Evolutionary conservation across 2,329 filamentous ascomycete genomes (phyloP).

Genomic region (Alternaria gaisen): DNA sequence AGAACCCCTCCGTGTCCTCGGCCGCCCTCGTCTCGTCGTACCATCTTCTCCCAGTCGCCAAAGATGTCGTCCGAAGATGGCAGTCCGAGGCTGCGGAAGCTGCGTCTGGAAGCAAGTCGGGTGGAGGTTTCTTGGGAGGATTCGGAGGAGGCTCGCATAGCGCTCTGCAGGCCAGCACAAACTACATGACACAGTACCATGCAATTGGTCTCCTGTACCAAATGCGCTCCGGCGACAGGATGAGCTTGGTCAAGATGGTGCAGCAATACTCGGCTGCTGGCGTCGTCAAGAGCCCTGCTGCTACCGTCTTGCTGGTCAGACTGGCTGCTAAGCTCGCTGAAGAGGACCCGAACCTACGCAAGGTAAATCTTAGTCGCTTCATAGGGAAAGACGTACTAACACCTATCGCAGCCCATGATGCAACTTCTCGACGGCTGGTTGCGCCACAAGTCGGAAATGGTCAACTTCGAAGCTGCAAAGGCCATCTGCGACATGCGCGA

Average conservation of each 20-base stretch:
- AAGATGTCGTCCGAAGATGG: constrained; percentile 95
- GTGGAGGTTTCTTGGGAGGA: constrained; percentile 87
- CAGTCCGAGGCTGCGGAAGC: constrained; percentile 98
- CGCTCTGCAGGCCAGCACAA: constrained; percentile 76
- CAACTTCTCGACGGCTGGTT: constrained; percentile 95
- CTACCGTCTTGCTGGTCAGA: constrained; percentile 89
- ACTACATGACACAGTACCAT: constrained; percentile 98
- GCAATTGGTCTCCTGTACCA: constrained; percentile 97
- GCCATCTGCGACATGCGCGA: constrained; percentile 95
- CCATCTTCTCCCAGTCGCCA: constrained; percentile 94
- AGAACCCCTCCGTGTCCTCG: constrained; percentile 95
- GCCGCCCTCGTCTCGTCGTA: constrained; percentile 97
- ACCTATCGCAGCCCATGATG: constrained; percentile 78
- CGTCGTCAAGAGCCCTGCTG: constrained; percentile 93
- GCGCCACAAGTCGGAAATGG: constrained; percentile 89
- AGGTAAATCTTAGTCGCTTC: constrained; percentile 45
- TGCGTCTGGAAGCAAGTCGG: constrained; percentile 87
- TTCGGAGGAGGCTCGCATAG: constrained; percentile 83
- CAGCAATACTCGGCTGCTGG: constrained; percentile 95
- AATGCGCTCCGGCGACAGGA: constrained; percentile 96
- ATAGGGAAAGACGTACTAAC: constrained; percentile 16
- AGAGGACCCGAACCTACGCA: constrained; percentile 86
- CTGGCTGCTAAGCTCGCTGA: constrained; percentile 93
- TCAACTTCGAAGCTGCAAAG: constrained; percentile 99
- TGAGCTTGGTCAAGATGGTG: constrained; percentile 99